Evolutionary conservation across 2,329 filamentous ascomycete genomes (phyloP).

Genomic region (Cryphonectria carpinicola): DNA sequence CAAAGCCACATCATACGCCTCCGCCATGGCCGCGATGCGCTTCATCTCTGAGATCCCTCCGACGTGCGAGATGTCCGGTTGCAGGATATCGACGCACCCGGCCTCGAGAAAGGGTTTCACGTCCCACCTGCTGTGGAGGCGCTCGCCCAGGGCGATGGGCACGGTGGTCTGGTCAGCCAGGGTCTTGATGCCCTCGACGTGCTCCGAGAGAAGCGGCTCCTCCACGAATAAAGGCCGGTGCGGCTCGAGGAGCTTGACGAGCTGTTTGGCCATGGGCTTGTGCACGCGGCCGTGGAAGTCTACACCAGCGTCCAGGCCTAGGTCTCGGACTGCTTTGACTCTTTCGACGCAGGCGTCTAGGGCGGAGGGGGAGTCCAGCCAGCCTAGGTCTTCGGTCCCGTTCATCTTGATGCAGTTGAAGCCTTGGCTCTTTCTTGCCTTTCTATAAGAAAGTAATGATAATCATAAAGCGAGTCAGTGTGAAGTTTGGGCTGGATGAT

Average conservation of each 20-base stretch:
- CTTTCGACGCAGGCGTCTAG: conserved; percentile 62
- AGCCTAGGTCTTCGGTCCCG: conserved; percentile 67
- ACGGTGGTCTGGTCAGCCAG: conserved; percentile 57
- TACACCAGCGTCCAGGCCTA: conserved; percentile 67
- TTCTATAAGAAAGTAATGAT: conserved; percentile 37
- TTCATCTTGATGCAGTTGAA: conserved; percentile 70
- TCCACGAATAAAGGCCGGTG: conserved; percentile 68
- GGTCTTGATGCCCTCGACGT: conserved; percentile 61
- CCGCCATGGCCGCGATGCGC: conserved; percentile 65
- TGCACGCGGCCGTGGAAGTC: conserved; percentile 74
- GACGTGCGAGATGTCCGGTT: conserved; percentile 67
- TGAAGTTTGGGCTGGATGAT: too few species aligned
- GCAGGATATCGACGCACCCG: conserved; percentile 63
- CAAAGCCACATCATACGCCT: conserved; percentile 66
- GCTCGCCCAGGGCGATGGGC: conserved; percentile 67
- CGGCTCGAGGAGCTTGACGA: conserved; percentile 65
- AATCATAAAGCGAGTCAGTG: background rate
- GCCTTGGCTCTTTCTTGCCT: conserved; percentile 56
- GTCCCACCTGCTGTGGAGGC: conserved; percentile 68
- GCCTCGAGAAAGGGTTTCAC: conserved; percentile 66
- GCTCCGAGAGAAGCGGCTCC: conserved; percentile 66
- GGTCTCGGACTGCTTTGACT: conserved; percentile 63
- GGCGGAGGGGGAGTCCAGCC: conserved; percentile 65
- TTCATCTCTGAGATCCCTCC: conserved; percentile 67
- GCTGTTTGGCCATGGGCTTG: conserved; percentile 71